Percentiles rank a stretch among this genome's conserved stretches.
These are phyloP conservation scores for Termitomyces bulborhizus DNA, from an alignment of 768 basidiomycete species.

Conservation along the genomic window DNA sequence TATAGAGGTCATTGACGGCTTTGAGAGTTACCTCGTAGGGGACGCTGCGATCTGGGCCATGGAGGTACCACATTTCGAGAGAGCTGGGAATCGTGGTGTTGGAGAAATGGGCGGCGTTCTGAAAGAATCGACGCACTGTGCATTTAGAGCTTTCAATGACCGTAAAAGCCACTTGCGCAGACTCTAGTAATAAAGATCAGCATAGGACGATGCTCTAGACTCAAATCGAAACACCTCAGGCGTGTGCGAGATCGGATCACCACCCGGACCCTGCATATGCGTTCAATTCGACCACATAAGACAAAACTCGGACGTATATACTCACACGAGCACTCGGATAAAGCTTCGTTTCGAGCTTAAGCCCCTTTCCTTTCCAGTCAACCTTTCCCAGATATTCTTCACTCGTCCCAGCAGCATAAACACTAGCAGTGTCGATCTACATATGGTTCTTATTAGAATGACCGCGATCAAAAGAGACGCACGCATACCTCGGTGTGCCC, in stretches of 20 bases:
- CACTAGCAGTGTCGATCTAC: conserved; percentile 14
- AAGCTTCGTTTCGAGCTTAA: conserved; percentile 57
- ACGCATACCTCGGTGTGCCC: conserved; percentile 34
- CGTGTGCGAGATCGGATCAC: conserved; percentile 19
- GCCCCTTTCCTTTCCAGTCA: conserved; percentile 40
- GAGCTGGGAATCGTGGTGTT: conserved; percentile 29
- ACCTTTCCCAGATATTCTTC: conserved; percentile 50
- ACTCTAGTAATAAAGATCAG: conserved; percentile 20
- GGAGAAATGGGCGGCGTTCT: not conserved
- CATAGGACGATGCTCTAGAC: too few relatives aligned
- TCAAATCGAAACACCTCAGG: conserved; percentile 21
- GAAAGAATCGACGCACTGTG: conserved; percentile 30
- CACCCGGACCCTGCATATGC: not conserved
- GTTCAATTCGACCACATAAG: not conserved
- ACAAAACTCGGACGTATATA: not conserved
- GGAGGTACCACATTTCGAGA: conserved; percentile 49
- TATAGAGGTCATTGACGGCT: conserved; percentile 47
- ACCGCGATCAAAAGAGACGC: too few relatives aligned
- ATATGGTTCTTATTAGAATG: not conserved
- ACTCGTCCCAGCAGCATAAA: conserved; percentile 44
- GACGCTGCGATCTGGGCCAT: conserved; percentile 52
- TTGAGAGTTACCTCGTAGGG: conserved; percentile 52
- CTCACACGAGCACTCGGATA: conserved; percentile 30
- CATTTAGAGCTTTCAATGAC: conserved; percentile 40
- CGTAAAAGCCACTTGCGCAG: conserved; percentile 38